phyloP scores from a whole-genome alignment of 2,329 filamentous ascomycete species.

The Pseudocercospora macadamiae region DNA sequence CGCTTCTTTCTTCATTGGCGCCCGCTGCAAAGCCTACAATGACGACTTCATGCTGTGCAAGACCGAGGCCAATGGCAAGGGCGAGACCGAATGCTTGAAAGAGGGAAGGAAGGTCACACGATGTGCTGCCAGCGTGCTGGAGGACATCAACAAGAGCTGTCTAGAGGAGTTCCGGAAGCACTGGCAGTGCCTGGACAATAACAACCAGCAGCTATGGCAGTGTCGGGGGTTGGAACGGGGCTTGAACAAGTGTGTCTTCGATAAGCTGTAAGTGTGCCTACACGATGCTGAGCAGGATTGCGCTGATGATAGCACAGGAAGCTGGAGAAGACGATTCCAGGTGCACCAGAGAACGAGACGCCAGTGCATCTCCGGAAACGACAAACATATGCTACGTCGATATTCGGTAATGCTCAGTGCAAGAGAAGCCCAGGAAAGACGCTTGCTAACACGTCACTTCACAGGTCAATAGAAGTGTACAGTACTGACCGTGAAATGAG shows the following conservation, averaged over 20 bases:
- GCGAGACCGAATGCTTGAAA: slow-evolving; percentile 92
- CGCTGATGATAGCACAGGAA: too few relatives aligned
- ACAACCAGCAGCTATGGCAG: slow-evolving; percentile 97
- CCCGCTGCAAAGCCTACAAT: slow-evolving; percentile 91
- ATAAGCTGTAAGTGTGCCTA: too few relatives aligned
- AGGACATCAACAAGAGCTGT: slow-evolving; percentile 95
- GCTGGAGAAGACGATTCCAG: slow-evolving; percentile 57
- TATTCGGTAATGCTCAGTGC: slow-evolving; percentile 13
- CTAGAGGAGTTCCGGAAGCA: slow-evolving; percentile 87
- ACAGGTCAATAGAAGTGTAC: slow-evolving; percentile 22
- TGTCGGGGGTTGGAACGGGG: slow-evolving; percentile 86
- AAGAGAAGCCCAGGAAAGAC: neutral
- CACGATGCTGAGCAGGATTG: too few relatives aligned
- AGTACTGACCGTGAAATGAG: slow-evolving; percentile 3
- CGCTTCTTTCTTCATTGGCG: slow-evolving; percentile 95
- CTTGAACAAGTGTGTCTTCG: slow-evolving; percentile 92
- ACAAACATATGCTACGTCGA: slow-evolving; percentile 43
- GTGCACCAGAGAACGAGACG: slow-evolving; percentile 51
- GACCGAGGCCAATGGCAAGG: slow-evolving; percentile 84
- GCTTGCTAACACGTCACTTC: neutral
- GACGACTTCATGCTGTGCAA: slow-evolving; percentile 99
- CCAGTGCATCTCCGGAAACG: slow-evolving; percentile 53
- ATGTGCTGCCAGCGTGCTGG: slow-evolving; percentile 94
- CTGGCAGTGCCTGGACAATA: slow-evolving; percentile 94
- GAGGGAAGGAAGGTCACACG: slow-evolving; percentile 95